Conservation (phyloP, 225 moss, liverwort and hornwort genomes). For the Lunularia cruciata region DNA sequence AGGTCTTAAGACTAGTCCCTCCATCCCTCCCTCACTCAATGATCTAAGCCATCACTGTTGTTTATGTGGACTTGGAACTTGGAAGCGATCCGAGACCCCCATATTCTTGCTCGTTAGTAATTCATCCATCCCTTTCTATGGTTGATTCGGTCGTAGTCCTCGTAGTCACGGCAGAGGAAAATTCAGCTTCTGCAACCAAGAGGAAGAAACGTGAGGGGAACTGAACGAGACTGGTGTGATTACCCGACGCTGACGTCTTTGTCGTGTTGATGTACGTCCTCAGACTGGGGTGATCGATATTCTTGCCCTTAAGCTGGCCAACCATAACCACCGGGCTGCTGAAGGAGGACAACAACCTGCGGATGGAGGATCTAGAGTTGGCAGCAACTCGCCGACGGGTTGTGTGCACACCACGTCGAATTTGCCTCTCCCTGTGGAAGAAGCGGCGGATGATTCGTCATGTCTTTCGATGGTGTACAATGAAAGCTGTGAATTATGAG, state of each 20-base stretch:
- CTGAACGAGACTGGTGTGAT: background rate
- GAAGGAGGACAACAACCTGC: background rate
- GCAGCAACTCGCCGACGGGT: slow-evolving; percentile 10
- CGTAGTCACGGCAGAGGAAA: background rate
- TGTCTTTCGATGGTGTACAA: background rate
- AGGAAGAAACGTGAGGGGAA: too few relatives aligned
- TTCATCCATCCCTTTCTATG: background rate
- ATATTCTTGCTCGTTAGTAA: background rate
- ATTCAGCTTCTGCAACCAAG: slow-evolving; percentile 1
- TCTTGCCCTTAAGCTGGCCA: slow-evolving; percentile 3
- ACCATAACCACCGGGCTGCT: background rate
- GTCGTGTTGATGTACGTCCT: slow-evolving; percentile 6
- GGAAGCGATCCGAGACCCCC: slow-evolving; percentile 2
- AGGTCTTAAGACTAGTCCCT: background rate
- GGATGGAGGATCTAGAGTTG: slow-evolving; percentile 8
- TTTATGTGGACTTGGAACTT: background rate
- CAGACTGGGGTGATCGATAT: slow-evolving; percentile 13
- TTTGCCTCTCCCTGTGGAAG: background rate
- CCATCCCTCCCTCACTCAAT: too few relatives aligned
- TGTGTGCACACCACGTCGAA: background rate
- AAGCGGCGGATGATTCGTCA: slow-evolving; percentile 8
- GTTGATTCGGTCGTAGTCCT: slow-evolving; percentile 1
- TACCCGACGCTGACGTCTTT: slow-evolving; percentile 15
- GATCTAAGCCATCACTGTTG: background rate
- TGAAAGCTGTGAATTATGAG: slow-evolving; percentile 3